Evolutionary conservation across 2,329 filamentous ascomycete species (phyloP).

Genomic region (Colletotrichum sp.): DNA sequence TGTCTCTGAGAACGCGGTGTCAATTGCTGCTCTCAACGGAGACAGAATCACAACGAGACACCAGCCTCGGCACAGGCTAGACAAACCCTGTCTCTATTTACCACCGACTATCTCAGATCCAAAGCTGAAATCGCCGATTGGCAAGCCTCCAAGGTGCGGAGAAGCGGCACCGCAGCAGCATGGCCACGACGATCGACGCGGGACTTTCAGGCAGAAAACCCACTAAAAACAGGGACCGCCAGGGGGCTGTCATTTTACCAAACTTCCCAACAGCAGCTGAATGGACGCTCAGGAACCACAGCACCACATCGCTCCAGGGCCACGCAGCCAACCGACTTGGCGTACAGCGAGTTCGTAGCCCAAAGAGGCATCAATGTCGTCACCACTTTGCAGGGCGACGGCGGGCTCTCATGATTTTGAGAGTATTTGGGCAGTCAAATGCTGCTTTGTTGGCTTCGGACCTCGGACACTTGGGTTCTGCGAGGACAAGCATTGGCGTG

Average conservation of each 20-base stretch:
- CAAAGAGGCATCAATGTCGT: slow-evolving; percentile 18
- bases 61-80: not conserved
- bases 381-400: not conserved
- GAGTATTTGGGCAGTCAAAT: not conserved
- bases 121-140: slow-evolving; percentile 1
- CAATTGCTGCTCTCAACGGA: not conserved
- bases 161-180: not conserved
- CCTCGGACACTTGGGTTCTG: slow-evolving; percentile 17
- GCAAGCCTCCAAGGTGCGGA: not conserved
- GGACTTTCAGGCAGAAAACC: not conserved
- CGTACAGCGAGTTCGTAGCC: slow-evolving; percentile 8
- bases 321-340: slow-evolving; percentile 9
- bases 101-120: not conserved
- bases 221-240: not conserved
- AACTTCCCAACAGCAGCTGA: not conserved
- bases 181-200: not conserved
- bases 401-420: not conserved
- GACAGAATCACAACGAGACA: not conserved
- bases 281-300: not conserved
- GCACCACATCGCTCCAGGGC: not conserved
- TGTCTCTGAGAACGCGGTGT: not conserved
- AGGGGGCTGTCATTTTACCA: not conserved
- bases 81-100: not conserved
- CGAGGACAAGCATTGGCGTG: slow-evolving; percentile 18
- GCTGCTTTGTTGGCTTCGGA: not conserved